phyloP scores from a whole-genome alignment of 1,284 basidiomycete genomes.

The Moesziomyces sp. region DNA sequence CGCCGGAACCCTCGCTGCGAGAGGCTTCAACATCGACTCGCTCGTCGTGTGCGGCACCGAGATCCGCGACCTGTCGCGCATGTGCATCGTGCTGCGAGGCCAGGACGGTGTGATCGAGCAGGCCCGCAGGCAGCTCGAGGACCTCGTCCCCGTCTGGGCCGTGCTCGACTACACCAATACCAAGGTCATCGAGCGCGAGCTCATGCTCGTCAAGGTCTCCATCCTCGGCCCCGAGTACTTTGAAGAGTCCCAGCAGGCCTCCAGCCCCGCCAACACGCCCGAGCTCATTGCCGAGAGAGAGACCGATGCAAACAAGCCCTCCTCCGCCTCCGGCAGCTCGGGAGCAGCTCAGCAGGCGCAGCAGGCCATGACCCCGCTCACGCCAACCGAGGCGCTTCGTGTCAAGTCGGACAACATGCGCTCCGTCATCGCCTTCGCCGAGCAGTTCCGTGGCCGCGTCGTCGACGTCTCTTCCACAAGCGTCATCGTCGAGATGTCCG shows the following conservation, averaged over 20 bases:
- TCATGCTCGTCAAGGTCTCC: constrained; percentile 89
- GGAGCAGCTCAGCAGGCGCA: constrained; percentile 20
- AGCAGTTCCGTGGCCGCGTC: constrained; percentile 90
- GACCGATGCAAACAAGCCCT: constrained; percentile 19
- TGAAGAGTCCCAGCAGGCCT: constrained; percentile 70
- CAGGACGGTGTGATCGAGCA: constrained; percentile 99
- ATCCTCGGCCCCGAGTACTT: constrained; percentile 98
- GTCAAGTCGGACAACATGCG: constrained; percentile 89
- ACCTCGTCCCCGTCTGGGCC: constrained; percentile 67
- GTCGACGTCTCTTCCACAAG: constrained; percentile 95
- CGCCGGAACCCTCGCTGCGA: constrained; percentile 93
- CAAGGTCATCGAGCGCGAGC: constrained; percentile 79
- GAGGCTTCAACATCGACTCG: constrained; percentile 98
- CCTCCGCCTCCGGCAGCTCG: not conserved
- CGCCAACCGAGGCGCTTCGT: constrained; percentile 81
- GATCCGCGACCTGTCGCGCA: constrained; percentile 93
- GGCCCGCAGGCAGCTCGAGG: constrained; percentile 69
- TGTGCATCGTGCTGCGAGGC: constrained; percentile 96
- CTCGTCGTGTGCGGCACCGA: constrained; percentile 98
- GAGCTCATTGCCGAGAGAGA: constrained; percentile 59
- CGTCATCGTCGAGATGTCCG: constrained; percentile 93
- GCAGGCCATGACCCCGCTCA: constrained; percentile 72
- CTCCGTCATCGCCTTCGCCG: constrained; percentile 83
- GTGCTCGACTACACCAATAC: constrained; percentile 70
- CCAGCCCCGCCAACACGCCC: constrained; percentile 29